Evolutionary conservation across 306 rosid species (phyloP), one percentile per base, ranked within the genome.

Genomic region (Oemleria cerasiformis): DNA sequence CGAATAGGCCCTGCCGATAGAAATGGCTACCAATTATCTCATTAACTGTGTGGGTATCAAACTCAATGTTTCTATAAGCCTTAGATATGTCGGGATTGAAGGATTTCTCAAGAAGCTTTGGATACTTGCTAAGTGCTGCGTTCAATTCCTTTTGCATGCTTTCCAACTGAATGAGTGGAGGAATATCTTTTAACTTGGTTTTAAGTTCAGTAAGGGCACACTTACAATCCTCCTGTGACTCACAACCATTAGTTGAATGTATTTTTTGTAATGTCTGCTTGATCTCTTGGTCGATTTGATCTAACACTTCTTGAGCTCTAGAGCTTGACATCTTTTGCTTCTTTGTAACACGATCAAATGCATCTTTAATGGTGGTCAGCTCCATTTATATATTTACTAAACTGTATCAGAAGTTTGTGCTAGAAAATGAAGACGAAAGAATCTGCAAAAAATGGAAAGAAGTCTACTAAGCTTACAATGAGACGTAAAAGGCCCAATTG

Each of bases 1-100:
- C 95, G 48, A 91, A 91, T 40, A 91, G 84, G 71, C 97, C 96
- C 67, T 86, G 88, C 68, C 84, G 88, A 80, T 87, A 91, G 84
- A 91, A 89, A 87, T 91, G 95, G 76, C 82, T 71, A 54, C 92
- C 95, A 62, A 94, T 87, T 71, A 91, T 81, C 78, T 86, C 90
- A 76, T 91, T 89, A 65, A 89, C 79, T 1, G 86, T 78, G 71
- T 72, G 91, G 42, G 73, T 48, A 73, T 94, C 96, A 70, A 87
- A 76, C n/a, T 83, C 86, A 7, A 75, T 40, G 59, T 94, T 87
- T 82, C 95, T 89, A 75, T 87, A 94, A 75, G 97, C 95, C 87
- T 89, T 91, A 41, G 97, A 79, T 82, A 91, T 89, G 82, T 94
- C 99, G 57, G 96, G 85, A 83, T 82, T 87, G 80, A 91, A 87